These are phyloP conservation scores for Pleomassaria siparia DNA, from an alignment of 2,329 filamentous ascomycete species.

Conservation along the genomic window DNA sequence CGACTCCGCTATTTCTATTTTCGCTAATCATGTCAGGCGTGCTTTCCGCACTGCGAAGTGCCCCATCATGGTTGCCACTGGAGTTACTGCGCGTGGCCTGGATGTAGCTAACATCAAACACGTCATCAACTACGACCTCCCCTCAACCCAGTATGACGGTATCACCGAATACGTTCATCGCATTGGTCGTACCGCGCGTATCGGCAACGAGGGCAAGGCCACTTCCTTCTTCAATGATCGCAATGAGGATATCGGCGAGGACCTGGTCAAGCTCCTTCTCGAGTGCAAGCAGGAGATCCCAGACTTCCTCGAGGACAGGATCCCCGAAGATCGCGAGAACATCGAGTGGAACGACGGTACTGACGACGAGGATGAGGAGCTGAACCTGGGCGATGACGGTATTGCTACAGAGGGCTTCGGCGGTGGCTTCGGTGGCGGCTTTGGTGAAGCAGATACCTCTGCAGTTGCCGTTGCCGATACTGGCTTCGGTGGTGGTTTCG, in stretches of 20 bases:
- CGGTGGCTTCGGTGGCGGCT: conserved; percentile 9
- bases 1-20: neutral
- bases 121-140: conserved; percentile 92
- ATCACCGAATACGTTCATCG: conserved; percentile 94
- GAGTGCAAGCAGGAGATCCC: conserved; percentile 79
- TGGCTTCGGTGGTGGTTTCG: conserved; percentile 12
- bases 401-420: conserved; percentile 6
- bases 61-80: conserved; percentile 84
- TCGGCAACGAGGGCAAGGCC: conserved; percentile 82
- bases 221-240: conserved; percentile 85
- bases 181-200: conserved; percentile 93
- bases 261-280: conserved; percentile 77
- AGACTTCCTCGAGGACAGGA: conserved; percentile 71
- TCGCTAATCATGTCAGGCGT: conserved; percentile 50
- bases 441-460: neutral
- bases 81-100: conserved; percentile 82
- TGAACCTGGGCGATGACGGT: conserved; percentile 5
- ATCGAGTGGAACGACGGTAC: conserved; percentile 58
- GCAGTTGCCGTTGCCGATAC: conserved; percentile 9
- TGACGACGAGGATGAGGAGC: conserved; percentile 34
- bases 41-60: conserved; percentile 73
- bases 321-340: conserved; percentile 58
- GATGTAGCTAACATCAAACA: conserved; percentile 86
- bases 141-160: conserved; percentile 72
- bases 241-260: conserved; percentile 71